Percentiles rank a stretch among this genome's conserved stretches.
Conservation (phyloP, 352 stramenopile species). For the Blastocystis sp. region DNA sequence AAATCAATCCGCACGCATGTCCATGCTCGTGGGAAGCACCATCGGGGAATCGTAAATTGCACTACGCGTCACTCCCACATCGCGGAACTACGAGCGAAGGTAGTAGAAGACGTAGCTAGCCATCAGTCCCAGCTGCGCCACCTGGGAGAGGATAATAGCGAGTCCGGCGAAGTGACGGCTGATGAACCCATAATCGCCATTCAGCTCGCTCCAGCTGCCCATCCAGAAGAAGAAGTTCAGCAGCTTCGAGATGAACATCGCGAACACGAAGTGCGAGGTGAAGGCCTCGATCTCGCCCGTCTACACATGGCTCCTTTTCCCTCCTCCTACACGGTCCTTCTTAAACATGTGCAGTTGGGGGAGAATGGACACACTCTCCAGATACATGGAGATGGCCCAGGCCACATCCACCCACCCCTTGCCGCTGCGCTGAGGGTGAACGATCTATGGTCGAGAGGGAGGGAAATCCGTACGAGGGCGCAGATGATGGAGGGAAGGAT, state of each 20-base stretch:
- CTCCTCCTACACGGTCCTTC: slow-evolving; percentile 73
- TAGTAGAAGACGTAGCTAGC: slow-evolving; percentile 86
- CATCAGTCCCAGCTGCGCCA: slow-evolving; percentile 96
- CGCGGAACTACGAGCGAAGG: background rate
- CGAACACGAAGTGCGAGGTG: slow-evolving; percentile 86
- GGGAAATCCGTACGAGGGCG: background rate
- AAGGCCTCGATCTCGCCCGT: slow-evolving; percentile 81
- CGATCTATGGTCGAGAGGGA: slow-evolving; percentile 4
- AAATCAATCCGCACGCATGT: slow-evolving; percentile 51
- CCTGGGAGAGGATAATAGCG: slow-evolving; percentile 80
- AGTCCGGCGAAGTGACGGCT: slow-evolving; percentile 55
- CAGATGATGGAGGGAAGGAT: slow-evolving; percentile 79
- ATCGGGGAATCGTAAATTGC: slow-evolving; percentile 58
- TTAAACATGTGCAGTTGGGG: slow-evolving; percentile 85
- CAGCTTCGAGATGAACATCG: slow-evolving; percentile 87
- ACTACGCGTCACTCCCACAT: background rate
- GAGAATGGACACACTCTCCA: slow-evolving; percentile 81
- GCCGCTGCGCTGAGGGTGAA: slow-evolving; percentile 22
- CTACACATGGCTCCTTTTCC: slow-evolving; percentile 70
- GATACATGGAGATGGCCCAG: slow-evolving; percentile 83
- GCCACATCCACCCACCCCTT: slow-evolving; percentile 74
- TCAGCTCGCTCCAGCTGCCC: slow-evolving; percentile 93
- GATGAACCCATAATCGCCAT: slow-evolving; percentile 74
- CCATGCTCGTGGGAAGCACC: slow-evolving; percentile 53
- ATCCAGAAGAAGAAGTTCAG: slow-evolving; percentile 97